A percentile compares a stretch with the other conserved stretches of the same genome.
Evolutionary conservation across 208 protist genomes (phyloP).

Genomic region (Leptomonas pyrrhocoris): DNA sequence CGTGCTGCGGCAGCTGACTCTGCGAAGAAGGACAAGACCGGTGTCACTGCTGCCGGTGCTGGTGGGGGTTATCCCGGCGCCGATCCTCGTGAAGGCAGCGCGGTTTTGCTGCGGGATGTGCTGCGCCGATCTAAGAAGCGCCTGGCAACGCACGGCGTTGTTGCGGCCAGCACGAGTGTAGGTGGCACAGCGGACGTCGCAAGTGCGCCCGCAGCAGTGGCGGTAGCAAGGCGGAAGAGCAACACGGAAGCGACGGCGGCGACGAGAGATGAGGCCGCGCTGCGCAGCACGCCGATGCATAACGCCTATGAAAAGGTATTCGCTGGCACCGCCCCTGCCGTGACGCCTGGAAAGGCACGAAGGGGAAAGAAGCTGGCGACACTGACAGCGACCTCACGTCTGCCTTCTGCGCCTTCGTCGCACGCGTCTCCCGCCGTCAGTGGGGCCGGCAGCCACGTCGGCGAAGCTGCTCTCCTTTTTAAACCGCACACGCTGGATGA

Average conservation of each 20-base stretch:
- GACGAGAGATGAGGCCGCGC: neutral
- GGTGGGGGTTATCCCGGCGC: neutral
- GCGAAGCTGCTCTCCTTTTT: conserved; percentile 7
- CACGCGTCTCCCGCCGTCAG: neutral
- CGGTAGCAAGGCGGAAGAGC: neutral
- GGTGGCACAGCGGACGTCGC: neutral
- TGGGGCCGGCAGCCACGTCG: conserved; percentile 3
- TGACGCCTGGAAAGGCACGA: neutral
- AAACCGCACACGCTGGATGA: conserved; percentile 25
- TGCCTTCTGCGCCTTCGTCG: neutral
- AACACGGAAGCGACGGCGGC: neutral
- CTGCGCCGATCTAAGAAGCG: conserved; percentile 29
- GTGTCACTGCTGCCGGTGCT: neutral
- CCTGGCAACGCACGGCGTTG: neutral
- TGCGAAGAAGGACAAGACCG: neutral
- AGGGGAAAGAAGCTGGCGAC: neutral
- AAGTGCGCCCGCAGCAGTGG: neutral
- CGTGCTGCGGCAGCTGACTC: neutral
- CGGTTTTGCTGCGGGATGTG: conserved; percentile 27
- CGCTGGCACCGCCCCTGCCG: neutral
- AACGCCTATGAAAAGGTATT: neutral
- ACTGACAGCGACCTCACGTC: neutral
- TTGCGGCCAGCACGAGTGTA: neutral
- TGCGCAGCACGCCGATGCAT: neutral
- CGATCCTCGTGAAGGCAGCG: neutral